Percentiles rank a stretch among this genome's conserved stretches.
phyloP scores from a whole-genome alignment of 768 basidiomycete genomes.

The Cystobasidium tubakii region DNA sequence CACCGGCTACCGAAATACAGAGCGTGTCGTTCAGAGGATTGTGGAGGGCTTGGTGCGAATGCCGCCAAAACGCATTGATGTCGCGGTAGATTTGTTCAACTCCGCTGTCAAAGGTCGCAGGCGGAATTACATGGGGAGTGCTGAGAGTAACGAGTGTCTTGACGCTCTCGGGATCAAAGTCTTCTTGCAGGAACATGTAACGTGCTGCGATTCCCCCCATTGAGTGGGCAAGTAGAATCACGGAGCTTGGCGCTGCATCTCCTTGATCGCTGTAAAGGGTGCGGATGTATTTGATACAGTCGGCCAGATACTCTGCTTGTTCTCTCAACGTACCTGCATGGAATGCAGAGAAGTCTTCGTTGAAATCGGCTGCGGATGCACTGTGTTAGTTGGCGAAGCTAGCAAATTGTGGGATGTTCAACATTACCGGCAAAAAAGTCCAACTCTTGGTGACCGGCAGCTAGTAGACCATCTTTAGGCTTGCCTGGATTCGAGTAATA shows the following conservation, averaged over 20 bases:
- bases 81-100: constrained; percentile 66
- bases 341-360: constrained; percentile 93
- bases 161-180: constrained; percentile 51
- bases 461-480: not conserved
- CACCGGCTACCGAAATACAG: constrained; percentile 79
- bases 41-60: constrained; percentile 46
- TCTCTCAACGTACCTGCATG: constrained; percentile 80
- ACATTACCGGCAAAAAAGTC: constrained; percentile 78
- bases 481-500: constrained; percentile 60
- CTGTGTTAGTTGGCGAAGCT: not conserved
- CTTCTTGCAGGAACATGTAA: constrained; percentile 62
- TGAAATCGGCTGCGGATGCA: constrained; percentile 69
- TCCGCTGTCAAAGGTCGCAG: constrained; percentile 74
- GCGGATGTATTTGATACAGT: constrained; percentile 70
- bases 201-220: constrained; percentile 94
- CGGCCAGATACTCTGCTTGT: constrained; percentile 67
- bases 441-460: constrained; percentile 53
- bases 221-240: constrained; percentile 83
- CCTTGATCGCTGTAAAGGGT: constrained; percentile 59
- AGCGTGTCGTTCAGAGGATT: constrained; percentile 34
- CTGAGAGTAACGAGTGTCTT: constrained; percentile 90
- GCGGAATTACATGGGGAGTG: constrained; percentile 80
- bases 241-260: constrained; percentile 53
- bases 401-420: not conserved
- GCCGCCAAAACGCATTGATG: constrained; percentile 51